Conservation (phyloP, 78 protist genomes). For the Dictyostelium purpureum region DNA sequence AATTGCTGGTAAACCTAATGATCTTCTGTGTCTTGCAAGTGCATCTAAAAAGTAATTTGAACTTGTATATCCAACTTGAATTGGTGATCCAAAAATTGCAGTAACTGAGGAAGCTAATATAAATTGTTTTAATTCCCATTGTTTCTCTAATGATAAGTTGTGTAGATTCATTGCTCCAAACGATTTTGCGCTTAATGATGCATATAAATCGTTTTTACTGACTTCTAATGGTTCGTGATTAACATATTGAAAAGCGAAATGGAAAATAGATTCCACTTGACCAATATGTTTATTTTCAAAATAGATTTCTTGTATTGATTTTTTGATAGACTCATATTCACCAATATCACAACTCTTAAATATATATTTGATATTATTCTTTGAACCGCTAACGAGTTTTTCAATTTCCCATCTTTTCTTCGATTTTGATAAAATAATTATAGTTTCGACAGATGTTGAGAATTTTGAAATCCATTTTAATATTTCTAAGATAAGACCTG, state of each 20-base stretch:
- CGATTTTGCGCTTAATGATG: conserved; percentile 24
- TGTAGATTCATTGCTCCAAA: conserved; percentile 74
- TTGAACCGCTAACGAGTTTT: not conserved
- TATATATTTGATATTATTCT: not conserved
- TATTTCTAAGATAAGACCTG: not conserved
- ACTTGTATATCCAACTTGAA: conserved; percentile 69
- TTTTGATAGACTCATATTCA: not conserved
- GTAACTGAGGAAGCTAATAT: conserved; percentile 59
- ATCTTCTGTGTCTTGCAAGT: conserved; percentile 2
- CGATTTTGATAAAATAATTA: not conserved
- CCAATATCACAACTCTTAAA: not conserved
- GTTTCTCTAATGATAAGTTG: not conserved
- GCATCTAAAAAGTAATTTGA: conserved; percentile 80
- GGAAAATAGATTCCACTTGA: not conserved
- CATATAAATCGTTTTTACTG: not conserved
- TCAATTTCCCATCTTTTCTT: not conserved
- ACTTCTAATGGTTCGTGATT: not conserved
- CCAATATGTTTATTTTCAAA: not conserved
- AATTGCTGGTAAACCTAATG: conserved; percentile 4
- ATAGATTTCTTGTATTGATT: not conserved
- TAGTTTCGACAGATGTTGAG: not conserved
- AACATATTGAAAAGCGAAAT: not conserved
- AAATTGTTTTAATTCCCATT: conserved; percentile 27
- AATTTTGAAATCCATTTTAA: not conserved
- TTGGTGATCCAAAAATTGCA: not conserved